Evolutionary conservation across 805 yeast species (phyloP), one percentile per base, ranked within the genome.

Genomic region (Teunomyces lycoperdinae): DNA sequence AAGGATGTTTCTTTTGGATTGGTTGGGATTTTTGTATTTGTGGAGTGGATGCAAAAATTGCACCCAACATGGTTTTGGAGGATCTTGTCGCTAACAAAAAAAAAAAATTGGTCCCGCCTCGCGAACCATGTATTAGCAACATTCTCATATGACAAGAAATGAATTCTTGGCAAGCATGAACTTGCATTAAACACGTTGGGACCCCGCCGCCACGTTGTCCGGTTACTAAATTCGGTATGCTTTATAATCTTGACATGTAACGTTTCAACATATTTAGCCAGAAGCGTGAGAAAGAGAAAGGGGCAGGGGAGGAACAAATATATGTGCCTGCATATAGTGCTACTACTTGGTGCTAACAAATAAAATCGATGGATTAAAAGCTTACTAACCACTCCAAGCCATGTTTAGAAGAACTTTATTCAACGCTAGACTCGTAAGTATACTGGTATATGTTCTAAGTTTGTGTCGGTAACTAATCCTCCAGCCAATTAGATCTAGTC

Each of bases 321-420:
- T 20, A 2, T 20, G 6, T 20, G 24, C 24, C 24, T 32, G 34
- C 10, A 32, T 32, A 13, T 32, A 7, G 9, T 13, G 4, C 3
- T 1, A 13, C 9, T n/a, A 4, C 9, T 10, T 1, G 13, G 16
- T 2, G 14, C 17, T 16, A 35, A 40, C 50, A 39, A 42, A 34
- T 44, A n/a, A 44, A 36, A 28, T 41, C 32, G 35, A 29, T 35
- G 50, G 45, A 41, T 47, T 44, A 44, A 40, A 41, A 41, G 50
- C 47, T 24, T 36, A 42, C 30, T 29, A 42, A 41, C 17, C 24
- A 30, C 30, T 32, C n/a, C 9, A 27, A 29, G 10, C 39, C 27
- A 55, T 58, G 61, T 56, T 58, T 42, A 53, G 55, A 50, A 53
- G 50, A 36, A 50, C 50, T 27, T 48, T 56, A 13, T 35, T 47